These are phyloP conservation scores for Phytophthora nicotianae DNA, from an alignment of 352 stramenopile species.

Conservation along the genomic window DNA sequence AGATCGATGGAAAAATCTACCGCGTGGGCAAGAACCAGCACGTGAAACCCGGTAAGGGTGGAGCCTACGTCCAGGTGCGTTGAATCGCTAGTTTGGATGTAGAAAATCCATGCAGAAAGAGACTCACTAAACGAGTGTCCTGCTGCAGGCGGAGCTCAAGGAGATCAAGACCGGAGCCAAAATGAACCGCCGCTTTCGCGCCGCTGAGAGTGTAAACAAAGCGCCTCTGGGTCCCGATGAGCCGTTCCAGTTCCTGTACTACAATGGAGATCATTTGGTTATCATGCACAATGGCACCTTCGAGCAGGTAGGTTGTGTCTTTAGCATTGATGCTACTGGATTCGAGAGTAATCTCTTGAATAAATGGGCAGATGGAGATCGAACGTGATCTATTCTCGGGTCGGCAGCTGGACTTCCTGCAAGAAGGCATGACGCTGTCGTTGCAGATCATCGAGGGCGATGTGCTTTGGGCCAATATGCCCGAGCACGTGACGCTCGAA, in stretches of 20 bases:
- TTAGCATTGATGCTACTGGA: slow-evolving; percentile 1
- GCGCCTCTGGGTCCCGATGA: slow-evolving; percentile 74
- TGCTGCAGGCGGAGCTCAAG: slow-evolving; percentile 72
- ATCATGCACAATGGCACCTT: slow-evolving; percentile 85
- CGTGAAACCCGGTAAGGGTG: slow-evolving; percentile 86
- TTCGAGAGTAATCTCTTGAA: slow-evolving; percentile 2
- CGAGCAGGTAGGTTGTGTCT: slow-evolving; percentile 64
- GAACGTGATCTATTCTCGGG: slow-evolving; percentile 68
- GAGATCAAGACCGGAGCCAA: slow-evolving; percentile 89
- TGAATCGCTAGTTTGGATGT: not conserved
- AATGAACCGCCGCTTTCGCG: slow-evolving; percentile 83
- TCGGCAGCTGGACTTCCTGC: slow-evolving; percentile 77
- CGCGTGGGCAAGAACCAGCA: slow-evolving; percentile 85
- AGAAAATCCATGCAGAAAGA: not conserved
- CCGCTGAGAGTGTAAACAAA: slow-evolving; percentile 81
- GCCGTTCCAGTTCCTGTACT: slow-evolving; percentile 86
- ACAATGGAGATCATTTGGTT: slow-evolving; percentile 76
- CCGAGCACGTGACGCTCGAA: slow-evolving; percentile 74
- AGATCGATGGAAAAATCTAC: slow-evolving; percentile 86
- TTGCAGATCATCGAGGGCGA: slow-evolving; percentile 87
- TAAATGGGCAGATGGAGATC: slow-evolving; percentile 65
- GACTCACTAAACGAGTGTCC: slow-evolving; percentile 7
- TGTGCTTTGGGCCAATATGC: slow-evolving; percentile 88
- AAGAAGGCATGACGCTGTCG: slow-evolving; percentile 80
- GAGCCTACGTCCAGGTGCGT: slow-evolving; percentile 75